A percentile compares a stretch with the other conserved stretches of the same genome.
phyloP scores from a whole-genome alignment of 129 eudicot species.

The Erigeron canadensis region DNA sequence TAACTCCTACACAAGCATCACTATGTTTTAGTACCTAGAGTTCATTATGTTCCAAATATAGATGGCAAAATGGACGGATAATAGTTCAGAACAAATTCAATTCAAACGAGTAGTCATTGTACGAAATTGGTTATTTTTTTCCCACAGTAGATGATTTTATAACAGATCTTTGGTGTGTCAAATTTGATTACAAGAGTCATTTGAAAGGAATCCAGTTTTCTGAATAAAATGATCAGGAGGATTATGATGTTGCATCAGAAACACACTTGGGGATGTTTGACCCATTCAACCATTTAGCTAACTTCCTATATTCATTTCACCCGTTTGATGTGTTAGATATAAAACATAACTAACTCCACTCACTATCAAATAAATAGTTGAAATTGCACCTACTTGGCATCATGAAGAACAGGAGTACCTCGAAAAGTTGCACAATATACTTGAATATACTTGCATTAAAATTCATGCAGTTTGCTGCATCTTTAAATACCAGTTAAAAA shows the following conservation, averaged over 20 bases:
- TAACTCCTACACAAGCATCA: constrained; percentile 58
- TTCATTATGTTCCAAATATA: background rate
- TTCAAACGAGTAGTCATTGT: background rate
- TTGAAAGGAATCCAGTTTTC: background rate
- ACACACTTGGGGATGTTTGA: background rate
- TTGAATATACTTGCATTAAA: background rate
- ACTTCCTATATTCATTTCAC: background rate
- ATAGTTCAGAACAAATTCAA: background rate
- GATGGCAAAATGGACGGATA: background rate
- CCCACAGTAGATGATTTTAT: background rate
- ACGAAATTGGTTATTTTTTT: background rate
- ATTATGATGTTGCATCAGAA: background rate
- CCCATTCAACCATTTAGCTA: background rate
- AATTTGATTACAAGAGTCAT: background rate
- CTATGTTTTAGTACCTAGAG: background rate
- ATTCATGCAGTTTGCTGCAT: constrained; percentile 10
- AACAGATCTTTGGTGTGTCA: background rate
- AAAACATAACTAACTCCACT: background rate
- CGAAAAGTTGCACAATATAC: background rate
- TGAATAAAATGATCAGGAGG: background rate
- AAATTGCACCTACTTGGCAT: background rate
- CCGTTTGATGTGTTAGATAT: background rate
- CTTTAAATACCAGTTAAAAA: constrained; percentile 17
- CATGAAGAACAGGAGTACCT: background rate
- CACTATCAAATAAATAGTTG: background rate